These are phyloP conservation scores for Sporothrix humicola DNA, from an alignment of 2,329 filamentous ascomycete genomes.

Conservation along the genomic window DNA sequence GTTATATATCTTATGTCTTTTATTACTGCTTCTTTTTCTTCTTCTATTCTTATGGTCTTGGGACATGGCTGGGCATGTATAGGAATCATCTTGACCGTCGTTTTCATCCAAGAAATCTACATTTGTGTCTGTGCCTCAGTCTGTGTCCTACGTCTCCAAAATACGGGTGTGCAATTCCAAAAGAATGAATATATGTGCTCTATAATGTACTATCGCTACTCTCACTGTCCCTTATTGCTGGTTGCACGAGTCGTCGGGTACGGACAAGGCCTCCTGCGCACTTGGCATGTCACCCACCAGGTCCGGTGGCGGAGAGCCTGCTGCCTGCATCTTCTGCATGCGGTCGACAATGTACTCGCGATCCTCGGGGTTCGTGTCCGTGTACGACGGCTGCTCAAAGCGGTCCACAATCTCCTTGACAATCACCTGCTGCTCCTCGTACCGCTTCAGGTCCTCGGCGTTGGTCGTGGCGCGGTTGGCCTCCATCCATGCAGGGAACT, in stretches of 20 bases:
- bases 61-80: slow-evolving; percentile 16
- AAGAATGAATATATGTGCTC: not conserved
- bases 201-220: not conserved
- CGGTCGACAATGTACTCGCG: slow-evolving; percentile 93
- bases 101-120: not conserved
- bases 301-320: slow-evolving; percentile 87
- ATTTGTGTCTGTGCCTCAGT: not conserved
- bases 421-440: slow-evolving; percentile 77
- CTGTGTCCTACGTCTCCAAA: too few species aligned
- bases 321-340: slow-evolving; percentile 99
- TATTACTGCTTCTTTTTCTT: not conserved
- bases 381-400: slow-evolving; percentile 83
- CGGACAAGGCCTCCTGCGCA: slow-evolving; percentile 72
- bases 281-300: slow-evolving; percentile 88
- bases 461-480: slow-evolving; percentile 72
- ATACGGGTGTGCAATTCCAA: too few species aligned
- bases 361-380: slow-evolving; percentile 79
- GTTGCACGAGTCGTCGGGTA: slow-evolving; percentile 66
- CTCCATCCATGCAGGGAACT: slow-evolving; percentile 88
- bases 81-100: not conserved
- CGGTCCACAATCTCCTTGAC: slow-evolving; percentile 86
- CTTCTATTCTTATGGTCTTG: not conserved
- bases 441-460: slow-evolving; percentile 76
- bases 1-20: slow-evolving; percentile 16
- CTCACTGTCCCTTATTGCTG: slow-evolving; percentile 54